Conservation (phyloP, 768 basidiomycete species). For the button mushroom (Agaricus bisporus) region DNA sequence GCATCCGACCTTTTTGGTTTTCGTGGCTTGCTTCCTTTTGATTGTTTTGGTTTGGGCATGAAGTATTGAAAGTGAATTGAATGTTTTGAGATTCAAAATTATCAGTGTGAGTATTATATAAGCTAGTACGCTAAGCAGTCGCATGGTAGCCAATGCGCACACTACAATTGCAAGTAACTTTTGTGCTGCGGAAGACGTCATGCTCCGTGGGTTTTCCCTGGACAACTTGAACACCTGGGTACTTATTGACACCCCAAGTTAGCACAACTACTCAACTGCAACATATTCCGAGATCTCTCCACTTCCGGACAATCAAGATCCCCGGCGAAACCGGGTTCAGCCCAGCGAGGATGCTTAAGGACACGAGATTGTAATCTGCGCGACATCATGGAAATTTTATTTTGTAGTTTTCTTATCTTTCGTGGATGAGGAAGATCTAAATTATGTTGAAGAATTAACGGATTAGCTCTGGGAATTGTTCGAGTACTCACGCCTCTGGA, state of each 20-base stretch:
- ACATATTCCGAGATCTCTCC: too few relatives aligned
- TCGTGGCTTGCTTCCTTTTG: conserved; percentile 35
- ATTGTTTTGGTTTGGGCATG: conserved; percentile 42
- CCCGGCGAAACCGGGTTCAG: too few relatives aligned
- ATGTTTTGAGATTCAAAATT: not conserved
- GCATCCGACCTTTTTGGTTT: conserved; percentile 44
- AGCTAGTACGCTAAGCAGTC: not conserved
- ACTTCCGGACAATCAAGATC: too few relatives aligned
- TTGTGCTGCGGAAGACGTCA: too few relatives aligned
- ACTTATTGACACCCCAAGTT: too few relatives aligned
- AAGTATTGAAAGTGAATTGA: not conserved
- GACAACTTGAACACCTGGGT: too few relatives aligned
- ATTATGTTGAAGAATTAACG: not conserved
- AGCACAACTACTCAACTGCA: too few relatives aligned
- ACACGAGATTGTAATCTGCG: too few relatives aligned
- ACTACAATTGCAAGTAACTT: too few relatives aligned
- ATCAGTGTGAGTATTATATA: conserved; percentile 1
- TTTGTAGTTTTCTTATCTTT: conserved; percentile 2
- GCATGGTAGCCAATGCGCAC: too few relatives aligned
- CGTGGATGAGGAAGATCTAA: not conserved
- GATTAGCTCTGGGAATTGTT: not conserved
- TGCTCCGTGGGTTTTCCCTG: too few relatives aligned
- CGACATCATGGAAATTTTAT: not conserved
- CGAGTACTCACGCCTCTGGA: conserved; percentile 32
- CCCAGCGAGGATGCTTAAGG: too few relatives aligned